These are phyloP conservation scores for Lactarius psammicola DNA, from an alignment of 768 basidiomycete genomes.

Conservation along the genomic window DNA sequence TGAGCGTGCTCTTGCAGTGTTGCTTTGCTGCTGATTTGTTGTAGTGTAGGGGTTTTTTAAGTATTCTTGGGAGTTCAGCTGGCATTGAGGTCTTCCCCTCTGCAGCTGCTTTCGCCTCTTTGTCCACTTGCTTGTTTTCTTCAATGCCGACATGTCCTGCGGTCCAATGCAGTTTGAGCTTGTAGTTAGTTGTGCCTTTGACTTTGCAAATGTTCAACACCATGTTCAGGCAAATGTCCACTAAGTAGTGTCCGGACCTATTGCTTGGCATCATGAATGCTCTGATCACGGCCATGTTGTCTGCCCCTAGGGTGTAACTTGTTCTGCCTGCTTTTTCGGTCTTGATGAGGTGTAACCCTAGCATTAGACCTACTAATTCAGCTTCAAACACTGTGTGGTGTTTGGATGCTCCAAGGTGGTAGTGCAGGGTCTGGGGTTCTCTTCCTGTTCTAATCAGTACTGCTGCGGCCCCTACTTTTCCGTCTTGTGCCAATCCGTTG, in stretches of 20 bases:
- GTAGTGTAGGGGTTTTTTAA: too few species aligned
- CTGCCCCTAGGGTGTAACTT: not conserved
- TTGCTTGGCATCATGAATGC: not conserved
- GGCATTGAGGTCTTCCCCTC: too few species aligned
- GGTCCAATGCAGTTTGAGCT: not conserved
- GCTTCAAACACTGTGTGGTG: not conserved
- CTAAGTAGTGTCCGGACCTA: not conserved
- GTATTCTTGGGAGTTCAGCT: too few species aligned
- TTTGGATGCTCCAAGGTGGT: not conserved
- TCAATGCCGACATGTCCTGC: too few species aligned
- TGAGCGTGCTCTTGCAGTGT: too few species aligned
- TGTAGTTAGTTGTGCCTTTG: not conserved
- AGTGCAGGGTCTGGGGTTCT: not conserved
- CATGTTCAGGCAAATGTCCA: not conserved
- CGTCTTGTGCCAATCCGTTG: slow-evolving; percentile 23
- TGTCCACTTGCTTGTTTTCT: too few species aligned
- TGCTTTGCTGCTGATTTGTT: too few species aligned
- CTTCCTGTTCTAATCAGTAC: not conserved
- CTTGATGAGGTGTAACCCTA: not conserved
- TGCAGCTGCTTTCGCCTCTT: too few species aligned
- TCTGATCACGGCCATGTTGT: not conserved
- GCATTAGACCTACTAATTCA: not conserved
- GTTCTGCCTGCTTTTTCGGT: not conserved
- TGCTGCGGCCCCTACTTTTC: not conserved
- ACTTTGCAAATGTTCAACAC: fast-evolving